Conservation (phyloP, 2,329 filamentous ascomycete species). For the Colletotrichum cordylinicola region DNA sequence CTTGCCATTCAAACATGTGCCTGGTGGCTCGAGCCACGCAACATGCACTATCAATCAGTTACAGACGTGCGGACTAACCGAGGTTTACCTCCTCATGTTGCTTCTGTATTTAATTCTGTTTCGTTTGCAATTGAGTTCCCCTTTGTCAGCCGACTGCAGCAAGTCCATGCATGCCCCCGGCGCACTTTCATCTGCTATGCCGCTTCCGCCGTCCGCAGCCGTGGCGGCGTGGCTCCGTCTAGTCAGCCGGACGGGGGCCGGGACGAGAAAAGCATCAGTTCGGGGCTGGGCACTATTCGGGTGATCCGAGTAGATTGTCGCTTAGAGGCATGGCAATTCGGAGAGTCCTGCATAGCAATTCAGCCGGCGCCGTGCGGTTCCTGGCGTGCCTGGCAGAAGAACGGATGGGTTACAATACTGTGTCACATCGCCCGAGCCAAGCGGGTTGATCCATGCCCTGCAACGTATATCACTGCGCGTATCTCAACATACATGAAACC, state of each 20-base stretch:
- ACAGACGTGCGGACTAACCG: background rate
- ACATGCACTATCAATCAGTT: background rate
- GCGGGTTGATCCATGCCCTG: constrained; percentile 2
- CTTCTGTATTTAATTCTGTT: background rate
- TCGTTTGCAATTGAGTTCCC: background rate
- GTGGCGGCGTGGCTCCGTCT: background rate
- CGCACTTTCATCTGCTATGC: background rate
- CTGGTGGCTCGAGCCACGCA: background rate
- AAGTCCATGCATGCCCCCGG: background rate
- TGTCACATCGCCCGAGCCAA: constrained; percentile 10
- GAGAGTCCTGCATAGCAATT: background rate
- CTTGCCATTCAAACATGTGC: background rate
- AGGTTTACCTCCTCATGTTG: background rate
- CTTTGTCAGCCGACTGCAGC: background rate
- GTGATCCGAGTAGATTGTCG: constrained; percentile 2
- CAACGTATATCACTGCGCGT: background rate
- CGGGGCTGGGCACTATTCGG: background rate
- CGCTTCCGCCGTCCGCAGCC: background rate
- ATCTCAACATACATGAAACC: constrained; percentile 13
- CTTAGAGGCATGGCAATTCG: background rate
- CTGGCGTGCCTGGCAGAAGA: background rate
- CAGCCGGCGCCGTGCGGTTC: background rate
- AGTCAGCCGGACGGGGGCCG: background rate
- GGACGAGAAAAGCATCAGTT: background rate
- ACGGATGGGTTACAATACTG: constrained; percentile 9